Base-by-base conservation (phyloP, 805 yeast species). In the Zygosaccharomyces rouxii region DNA sequence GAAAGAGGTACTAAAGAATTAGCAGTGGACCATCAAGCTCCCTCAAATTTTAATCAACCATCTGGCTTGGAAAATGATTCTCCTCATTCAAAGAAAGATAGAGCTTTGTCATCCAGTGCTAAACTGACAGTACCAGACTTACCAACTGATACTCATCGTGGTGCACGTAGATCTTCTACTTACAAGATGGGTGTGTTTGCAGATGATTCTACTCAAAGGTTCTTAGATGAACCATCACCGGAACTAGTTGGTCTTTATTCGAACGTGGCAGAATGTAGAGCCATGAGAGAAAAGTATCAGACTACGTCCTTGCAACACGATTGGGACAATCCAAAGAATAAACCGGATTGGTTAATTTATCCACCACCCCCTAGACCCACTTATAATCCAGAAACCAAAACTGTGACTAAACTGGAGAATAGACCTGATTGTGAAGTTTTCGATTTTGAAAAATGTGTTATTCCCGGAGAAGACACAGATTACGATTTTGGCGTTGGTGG, bases 311-410 rank as follows among this genome's bases (percentile, higher is more conserved):
- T 79, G 46, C 99, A 94, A 70, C 72, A 80, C 47, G 85, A 84
- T 39, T 63, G 69, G 31, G 85, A 82, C 57, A 94, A 94, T 67
- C 99, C 99, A 1, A 89, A 92, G 63, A 92, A 95, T 67, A 62
- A 58, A 22, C 72, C 72, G 7, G 69, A 66, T 35, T 94, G 98
- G 98, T 63, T 63, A 13, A 82, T 94, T 43, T 92, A 90, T 63
- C 99, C 99, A 0, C 80, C 83, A 9, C 97, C 98, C 1, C 99
- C 99, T 11, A 81, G 81, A 55, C 97, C 99, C 3, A 82, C 92
- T 58, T 82, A 94, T 83, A 76, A 84, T 68, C 70, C 76, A 5
- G 76, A 70, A 14, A 73, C 80, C n/a, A 80, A 78, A 55, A 78
- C 79, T 49, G 78, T 78, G 46, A 63, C 72, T 21, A 66, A 67